Base-by-base conservation (phyloP, 345 rosid genomes). In the Arabis hirsuta region DNA sequence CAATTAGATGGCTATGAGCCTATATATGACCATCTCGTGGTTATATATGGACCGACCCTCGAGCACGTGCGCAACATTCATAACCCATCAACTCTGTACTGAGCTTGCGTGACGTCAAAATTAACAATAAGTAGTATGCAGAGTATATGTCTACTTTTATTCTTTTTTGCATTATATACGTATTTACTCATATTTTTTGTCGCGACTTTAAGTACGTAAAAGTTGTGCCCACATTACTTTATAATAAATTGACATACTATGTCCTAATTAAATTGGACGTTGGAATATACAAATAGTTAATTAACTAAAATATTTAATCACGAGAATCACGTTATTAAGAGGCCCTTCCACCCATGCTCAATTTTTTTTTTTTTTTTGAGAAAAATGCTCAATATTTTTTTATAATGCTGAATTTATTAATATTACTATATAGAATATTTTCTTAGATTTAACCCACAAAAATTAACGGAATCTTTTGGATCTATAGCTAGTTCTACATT, bases 261-360 rank as follows among this genome's bases (percentile, higher is more conserved):
- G 43, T 50, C 5, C 27, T 39, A 51, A 51, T 51, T 19, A 61
- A 62, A 19, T 43, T 63, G 46, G 63, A 54, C 70, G 55, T 62
- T 43, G 27, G 16, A 53, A 16, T 16, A 16, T 16, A 16, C 16
- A 16, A 16, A 53, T 43, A 22, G 51, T 62, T 43, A 31, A 12
- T 52, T 46, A 16, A 7, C 0, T 38, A 42, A 58, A 7, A 24
- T 1, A 63, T 8, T 29, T 19, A 44, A 20, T 64, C 50, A 73
- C 77, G 51, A 36, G 52, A 64, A 64, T 64, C 58, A 63, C 71
- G 76, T 73, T 55, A 63, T 45, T 16, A 24, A 12, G 13, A 48
- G 47, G 68, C 31, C 20, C 58, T 8, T 69, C 12, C 54, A 56
- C 19, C 5, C 56, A n/a, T 63, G 31, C 68, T 32, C 44, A 9